Base-by-base conservation (phyloP, 2,329 filamentous ascomycete genomes). In the Xylariomycetidae sp. region DNA sequence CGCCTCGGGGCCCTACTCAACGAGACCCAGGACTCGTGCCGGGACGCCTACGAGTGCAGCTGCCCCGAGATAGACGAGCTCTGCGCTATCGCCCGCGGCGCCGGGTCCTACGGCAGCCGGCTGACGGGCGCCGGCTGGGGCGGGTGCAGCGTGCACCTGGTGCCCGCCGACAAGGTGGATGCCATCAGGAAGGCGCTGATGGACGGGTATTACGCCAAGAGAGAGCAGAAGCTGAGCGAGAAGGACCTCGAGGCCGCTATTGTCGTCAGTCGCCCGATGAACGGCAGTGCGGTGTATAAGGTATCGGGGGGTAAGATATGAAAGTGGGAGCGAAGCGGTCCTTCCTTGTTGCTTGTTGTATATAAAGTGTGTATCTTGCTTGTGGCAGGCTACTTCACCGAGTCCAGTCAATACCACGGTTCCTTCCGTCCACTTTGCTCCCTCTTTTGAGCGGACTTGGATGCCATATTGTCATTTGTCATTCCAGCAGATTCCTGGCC, bases 41-140 rank as follows among this genome's bases (percentile, higher is more conserved):
- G 87, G 33, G 83, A 89, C 12, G 62, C 86, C 4, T 98, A 92
- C 62, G 87, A 96, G 53, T 97, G 90, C 66, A 92, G 85, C 51
- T 94, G 87, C 50, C 80, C 85, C 1, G 89, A 97, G 61, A 76
- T 97, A n/a, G 90, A 98, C 58, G 73, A 86, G 41, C 75, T 98
- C 23, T 97, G 90, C 60, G 60, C 70, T 25, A 82, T 97, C 46
- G 89, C 89, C 1, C 72, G 81, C 17, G 70, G 68, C 12, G 85
- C 85, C 1, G 92, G 92, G 3, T 79, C 85, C 13, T 88, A 88
- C 56, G 92, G 90, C 17, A 88, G 85, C 48, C 72, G 90, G 16
- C 65, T 96, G 48, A 97, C 90, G 0, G 92, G 92, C 25, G 92
- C 92, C 1, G 92, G 92, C 3, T 98, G 92, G 92, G 92, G 92